Percentiles rank a stretch among this genome's conserved stretches.
Evolutionary conservation across 768 basidiomycete species (phyloP).

Genomic region (Lactarius indigo): DNA sequence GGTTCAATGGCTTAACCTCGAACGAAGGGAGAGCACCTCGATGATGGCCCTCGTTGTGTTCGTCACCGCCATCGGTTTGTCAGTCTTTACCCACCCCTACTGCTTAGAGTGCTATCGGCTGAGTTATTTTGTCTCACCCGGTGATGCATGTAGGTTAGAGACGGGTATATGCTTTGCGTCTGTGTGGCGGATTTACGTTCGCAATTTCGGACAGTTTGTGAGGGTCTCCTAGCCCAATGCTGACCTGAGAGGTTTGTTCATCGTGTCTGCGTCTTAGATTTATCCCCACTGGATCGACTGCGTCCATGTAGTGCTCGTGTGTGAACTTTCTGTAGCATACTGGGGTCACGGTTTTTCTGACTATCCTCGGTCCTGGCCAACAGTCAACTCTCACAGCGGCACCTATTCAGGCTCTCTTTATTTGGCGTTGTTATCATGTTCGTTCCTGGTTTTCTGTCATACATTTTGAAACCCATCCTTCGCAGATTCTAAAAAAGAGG

Average conservation of each 20-base stretch:
- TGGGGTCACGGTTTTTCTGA: background rate
- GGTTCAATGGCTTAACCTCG: slow-evolving; percentile 11
- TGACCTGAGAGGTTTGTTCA: background rate
- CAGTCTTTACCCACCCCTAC: background rate
- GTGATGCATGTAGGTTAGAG: background rate
- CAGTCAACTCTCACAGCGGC: slow-evolving; percentile 6
- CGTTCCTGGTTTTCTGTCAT: background rate
- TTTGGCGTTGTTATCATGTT: slow-evolving; percentile 16
- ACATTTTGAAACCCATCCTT: background rate
- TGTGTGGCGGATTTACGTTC: slow-evolving; percentile 14
- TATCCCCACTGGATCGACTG: background rate
- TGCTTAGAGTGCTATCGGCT: background rate
- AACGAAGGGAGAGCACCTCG: background rate
- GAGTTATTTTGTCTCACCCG: background rate
- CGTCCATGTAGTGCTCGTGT: slow-evolving; percentile 14
- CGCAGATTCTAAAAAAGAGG: slow-evolving; percentile 10
- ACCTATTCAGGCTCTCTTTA: slow-evolving; percentile 18
- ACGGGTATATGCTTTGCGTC: slow-evolving; percentile 14
- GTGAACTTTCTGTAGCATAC: background rate
- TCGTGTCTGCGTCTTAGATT: background rate
- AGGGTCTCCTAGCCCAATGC: background rate
- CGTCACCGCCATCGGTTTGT: slow-evolving; percentile 17
- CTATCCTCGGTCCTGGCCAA: background rate
- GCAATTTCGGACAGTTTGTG: slow-evolving; percentile 1
- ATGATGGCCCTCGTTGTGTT: slow-evolving; percentile 7